Base-by-base conservation (phyloP, 108 stramenopile species). In the Nitzschia sp. region DNA sequence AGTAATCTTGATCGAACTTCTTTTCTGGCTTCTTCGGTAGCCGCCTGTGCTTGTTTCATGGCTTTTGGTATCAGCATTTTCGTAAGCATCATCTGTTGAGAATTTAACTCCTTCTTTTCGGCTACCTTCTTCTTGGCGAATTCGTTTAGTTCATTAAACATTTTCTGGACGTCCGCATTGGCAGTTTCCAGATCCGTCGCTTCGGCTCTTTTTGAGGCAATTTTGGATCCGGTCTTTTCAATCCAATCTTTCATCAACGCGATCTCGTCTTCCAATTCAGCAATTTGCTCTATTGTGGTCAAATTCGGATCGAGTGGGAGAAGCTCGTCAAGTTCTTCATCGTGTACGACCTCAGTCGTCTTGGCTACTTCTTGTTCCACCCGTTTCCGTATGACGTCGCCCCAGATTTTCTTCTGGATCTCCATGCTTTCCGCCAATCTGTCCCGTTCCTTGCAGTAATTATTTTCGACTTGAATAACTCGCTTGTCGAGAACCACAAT, bases 71-170 rank as follows among this genome's bases (percentile, higher is more conserved):
- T 42, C 9, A 57, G 29, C 9, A 46, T 15, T 46, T 63, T 46
- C 36, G 36, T 24, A 9, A 63, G 23, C 61, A 63, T 63, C 2
- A 63, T 34, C 21, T 63, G 36, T 21, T 63, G 61, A 5, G 36
- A 15, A 24, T 17, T 17, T 24, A 63, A 38, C 2, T 63, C 61
- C 38, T 63, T 63, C 23, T 63, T 63, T 27, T 63, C 61, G 6
- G 36, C 38, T 4, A 63, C 45, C 23, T 63, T 36, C 9, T 45
- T 45, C 61, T 42, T 63, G 6, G 61, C 61, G 21, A 42, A 63
- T 15, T 63, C 61, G 36, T 63, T 63, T 21, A 63, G 25, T 30
- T 25, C 45, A 38, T 42, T 4, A 38, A 63, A 63, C 61, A 63
- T 63, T 25, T 5, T 46, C 21, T 63, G 23, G 36, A 63, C 45